Evolutionary conservation across 2,329 filamentous ascomycete species (phyloP).

Genomic region (Alternaria ethzedia): DNA sequence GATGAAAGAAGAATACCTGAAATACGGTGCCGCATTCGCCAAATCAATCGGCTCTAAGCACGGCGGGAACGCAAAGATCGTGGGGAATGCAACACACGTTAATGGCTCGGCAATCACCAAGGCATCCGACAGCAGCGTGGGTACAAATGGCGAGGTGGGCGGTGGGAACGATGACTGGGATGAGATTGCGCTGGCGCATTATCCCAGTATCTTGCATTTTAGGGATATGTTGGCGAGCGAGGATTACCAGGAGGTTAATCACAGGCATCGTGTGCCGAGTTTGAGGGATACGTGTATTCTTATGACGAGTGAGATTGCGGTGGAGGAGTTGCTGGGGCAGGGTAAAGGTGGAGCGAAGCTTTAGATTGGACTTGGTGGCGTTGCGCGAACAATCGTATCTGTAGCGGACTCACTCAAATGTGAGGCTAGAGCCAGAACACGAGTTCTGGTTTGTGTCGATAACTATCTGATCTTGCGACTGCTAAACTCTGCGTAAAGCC

Average conservation of each 20-base stretch:
- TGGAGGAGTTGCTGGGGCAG: slow-evolving; percentile 22
- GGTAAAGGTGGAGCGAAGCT: slow-evolving; percentile 17
- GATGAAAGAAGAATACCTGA: slow-evolving; percentile 60
- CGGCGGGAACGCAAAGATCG: slow-evolving; percentile 67
- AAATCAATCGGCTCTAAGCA: slow-evolving; percentile 58
- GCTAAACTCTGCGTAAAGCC: not conserved
- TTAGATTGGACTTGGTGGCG: not conserved
- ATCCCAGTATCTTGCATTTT: slow-evolving; percentile 67
- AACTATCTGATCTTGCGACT: not conserved
- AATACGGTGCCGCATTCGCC: slow-evolving; percentile 64
- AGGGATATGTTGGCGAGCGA: slow-evolving; percentile 64
- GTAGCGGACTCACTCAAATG: not conserved
- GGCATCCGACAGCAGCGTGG: slow-evolving; percentile 17
- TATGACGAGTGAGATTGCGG: slow-evolving; percentile 59
- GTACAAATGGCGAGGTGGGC: slow-evolving; percentile 4
- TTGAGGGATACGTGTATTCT: slow-evolving; percentile 61
- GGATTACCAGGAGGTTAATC: slow-evolving; percentile 66
- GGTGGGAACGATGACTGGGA: slow-evolving; percentile 57
- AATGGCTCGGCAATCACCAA: slow-evolving; percentile 6
- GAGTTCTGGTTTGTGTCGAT: not conserved
- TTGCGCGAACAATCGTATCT: not conserved
- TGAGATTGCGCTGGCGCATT: slow-evolving; percentile 69
- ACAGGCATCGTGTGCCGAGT: slow-evolving; percentile 58
- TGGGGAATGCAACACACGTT: slow-evolving; percentile 60
- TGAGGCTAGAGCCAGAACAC: not conserved